A percentile compares a stretch with the other conserved stretches of the same genome.
phyloP scores from a whole-genome alignment of 2,329 filamentous ascomycete species.

The Hysterium pulicare region DNA sequence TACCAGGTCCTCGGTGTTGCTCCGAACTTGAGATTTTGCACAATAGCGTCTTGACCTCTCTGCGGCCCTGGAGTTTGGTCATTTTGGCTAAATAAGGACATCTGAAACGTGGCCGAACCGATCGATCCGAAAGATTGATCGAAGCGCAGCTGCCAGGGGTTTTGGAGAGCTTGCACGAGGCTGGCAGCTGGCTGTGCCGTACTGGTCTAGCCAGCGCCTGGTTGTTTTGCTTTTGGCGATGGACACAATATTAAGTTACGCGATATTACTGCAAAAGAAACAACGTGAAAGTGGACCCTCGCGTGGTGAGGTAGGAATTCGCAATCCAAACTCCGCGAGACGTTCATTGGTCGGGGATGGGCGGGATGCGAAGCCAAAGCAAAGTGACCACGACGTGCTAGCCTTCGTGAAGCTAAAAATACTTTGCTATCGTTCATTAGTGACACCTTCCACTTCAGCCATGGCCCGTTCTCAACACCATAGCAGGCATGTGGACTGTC shows the following conservation, averaged over 20 bases:
- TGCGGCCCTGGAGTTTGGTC: not conserved
- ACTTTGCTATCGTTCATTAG: too few relatives aligned
- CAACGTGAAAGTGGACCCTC: not conserved
- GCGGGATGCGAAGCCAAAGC: too few relatives aligned
- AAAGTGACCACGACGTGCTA: too few relatives aligned
- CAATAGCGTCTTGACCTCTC: not conserved
- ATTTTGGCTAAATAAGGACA: conserved; percentile 3
- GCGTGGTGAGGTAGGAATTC: not conserved
- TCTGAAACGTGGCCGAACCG: conserved; percentile 4
- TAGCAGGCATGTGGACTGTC: too few relatives aligned
- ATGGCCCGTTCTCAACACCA: too few relatives aligned
- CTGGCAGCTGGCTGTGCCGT: not conserved
- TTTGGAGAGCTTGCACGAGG: not conserved
- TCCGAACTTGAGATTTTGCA: not conserved
- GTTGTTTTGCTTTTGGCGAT: too few relatives aligned
- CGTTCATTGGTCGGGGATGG: not conserved
- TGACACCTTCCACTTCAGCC: too few relatives aligned
- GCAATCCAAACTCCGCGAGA: not conserved
- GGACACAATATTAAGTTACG: too few relatives aligned
- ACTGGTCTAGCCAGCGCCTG: too few relatives aligned
- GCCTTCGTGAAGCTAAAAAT: too few relatives aligned
- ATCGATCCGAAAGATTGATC: conserved; percentile 5
- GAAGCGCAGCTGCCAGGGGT: not conserved
- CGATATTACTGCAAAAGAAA: not conserved
- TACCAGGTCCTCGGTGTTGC: not conserved